Evolutionary conservation across 345 rosid species (phyloP).

Genomic region (Populus davidiana): DNA sequence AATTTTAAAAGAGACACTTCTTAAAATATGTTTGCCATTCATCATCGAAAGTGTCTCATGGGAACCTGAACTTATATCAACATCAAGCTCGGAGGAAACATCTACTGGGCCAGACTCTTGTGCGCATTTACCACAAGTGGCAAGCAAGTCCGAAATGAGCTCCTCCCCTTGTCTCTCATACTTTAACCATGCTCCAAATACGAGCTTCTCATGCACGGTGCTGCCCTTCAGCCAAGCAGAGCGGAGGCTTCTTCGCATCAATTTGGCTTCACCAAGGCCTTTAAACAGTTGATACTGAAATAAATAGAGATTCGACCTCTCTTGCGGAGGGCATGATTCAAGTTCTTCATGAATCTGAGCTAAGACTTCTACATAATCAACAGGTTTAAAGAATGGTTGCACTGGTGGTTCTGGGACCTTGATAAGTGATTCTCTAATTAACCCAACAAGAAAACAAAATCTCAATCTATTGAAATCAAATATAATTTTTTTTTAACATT

Average conservation of each 20-base stretch:
- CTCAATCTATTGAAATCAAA: constrained; percentile 11
- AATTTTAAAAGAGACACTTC: constrained; percentile 60
- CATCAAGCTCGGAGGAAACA: constrained; percentile 51
- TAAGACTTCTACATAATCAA: constrained; percentile 91
- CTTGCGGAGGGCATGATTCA: constrained; percentile 65
- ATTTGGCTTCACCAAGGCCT: constrained; percentile 87
- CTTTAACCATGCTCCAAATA: constrained; percentile 88
- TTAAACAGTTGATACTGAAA: constrained; percentile 80
- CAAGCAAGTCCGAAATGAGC: constrained; percentile 75
- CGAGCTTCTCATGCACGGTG: constrained; percentile 80
- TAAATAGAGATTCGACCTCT: constrained; percentile 68
- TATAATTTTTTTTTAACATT: neutral
- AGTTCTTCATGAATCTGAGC: constrained; percentile 96
- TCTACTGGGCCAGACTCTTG: constrained; percentile 72
- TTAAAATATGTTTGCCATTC: constrained; percentile 28
- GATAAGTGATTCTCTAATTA: constrained; percentile 79
- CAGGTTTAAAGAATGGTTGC: constrained; percentile 75
- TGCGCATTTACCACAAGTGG: constrained; percentile 65
- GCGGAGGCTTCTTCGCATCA: constrained; percentile 82
- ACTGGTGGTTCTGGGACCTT: constrained; percentile 84
- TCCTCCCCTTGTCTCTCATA: constrained; percentile 91
- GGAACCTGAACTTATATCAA: constrained; percentile 31
- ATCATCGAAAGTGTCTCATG: constrained; percentile 29
- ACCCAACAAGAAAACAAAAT: constrained; percentile 3
- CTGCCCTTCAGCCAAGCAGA: constrained; percentile 86